Percentiles rank a stretch among this genome's conserved stretches.
These are phyloP conservation scores for Malus hybrid DNA, from an alignment of 331 rosid genomes.

Conservation along the genomic window DNA sequence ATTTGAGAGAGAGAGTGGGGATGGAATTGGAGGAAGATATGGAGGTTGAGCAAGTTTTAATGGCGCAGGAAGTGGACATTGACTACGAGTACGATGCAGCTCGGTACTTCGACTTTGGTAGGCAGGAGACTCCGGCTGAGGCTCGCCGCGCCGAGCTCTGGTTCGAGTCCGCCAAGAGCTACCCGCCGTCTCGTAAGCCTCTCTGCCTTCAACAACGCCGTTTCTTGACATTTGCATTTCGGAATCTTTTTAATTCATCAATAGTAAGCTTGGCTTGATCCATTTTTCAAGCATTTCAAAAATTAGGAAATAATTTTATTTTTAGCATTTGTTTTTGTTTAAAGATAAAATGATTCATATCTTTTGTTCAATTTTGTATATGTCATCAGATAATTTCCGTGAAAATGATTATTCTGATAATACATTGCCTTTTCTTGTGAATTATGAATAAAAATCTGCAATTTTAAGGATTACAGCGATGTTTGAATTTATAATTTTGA, in stretches of 20 bases:
- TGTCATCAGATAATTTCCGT: background rate
- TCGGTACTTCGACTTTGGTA: conserved; percentile 57
- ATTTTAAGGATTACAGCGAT: background rate
- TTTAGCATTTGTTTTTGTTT: background rate
- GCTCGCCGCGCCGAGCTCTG: conserved; percentile 57
- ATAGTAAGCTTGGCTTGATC: background rate
- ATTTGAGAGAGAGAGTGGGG: conserved; percentile 5
- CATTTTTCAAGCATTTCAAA: background rate
- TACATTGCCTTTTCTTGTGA: too few relatives aligned
- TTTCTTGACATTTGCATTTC: background rate
- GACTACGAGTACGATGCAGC: conserved; percentile 83
- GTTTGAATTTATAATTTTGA: background rate
- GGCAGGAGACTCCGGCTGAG: conserved; percentile 41
- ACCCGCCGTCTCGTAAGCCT: conserved; percentile 70
- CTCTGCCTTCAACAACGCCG: background rate
- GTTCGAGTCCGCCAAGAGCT: conserved; percentile 56
- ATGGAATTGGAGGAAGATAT: conserved; percentile 30
- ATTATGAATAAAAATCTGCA: background rate
- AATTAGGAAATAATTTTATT: background rate
- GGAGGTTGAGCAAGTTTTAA: conserved; percentile 45
- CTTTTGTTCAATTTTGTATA: background rate
- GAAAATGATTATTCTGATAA: background rate
- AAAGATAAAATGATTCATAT: background rate
- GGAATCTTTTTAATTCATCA: background rate
- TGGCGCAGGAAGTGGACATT: conserved; percentile 56